A percentile compares a stretch with the other conserved stretches of the same genome.
Conservation (phyloP, 2,329 filamentous ascomycete species). For the Aspergillus fumigatus region DNA sequence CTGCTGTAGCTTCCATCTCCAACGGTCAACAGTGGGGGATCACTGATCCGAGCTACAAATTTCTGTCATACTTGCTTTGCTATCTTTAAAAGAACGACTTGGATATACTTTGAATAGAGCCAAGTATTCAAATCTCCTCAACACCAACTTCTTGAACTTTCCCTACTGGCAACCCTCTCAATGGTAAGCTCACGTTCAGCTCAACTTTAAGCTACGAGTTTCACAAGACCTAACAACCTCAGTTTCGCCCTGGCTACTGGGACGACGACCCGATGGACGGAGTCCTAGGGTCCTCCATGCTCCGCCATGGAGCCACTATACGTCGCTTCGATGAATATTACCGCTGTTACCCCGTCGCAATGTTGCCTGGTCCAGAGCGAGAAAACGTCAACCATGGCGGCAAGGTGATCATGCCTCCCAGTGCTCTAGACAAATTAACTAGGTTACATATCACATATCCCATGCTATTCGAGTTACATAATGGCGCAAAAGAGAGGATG, state of each 20-base stretch:
- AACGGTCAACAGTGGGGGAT: background rate
- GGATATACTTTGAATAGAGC: background rate
- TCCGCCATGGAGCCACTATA: constrained; percentile 46
- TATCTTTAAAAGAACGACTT: background rate
- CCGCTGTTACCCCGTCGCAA: constrained; percentile 89
- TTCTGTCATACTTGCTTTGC: background rate
- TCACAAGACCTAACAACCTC: constrained; percentile 13
- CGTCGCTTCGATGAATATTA: constrained; percentile 98
- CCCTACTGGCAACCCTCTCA: background rate
- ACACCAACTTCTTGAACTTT: background rate
- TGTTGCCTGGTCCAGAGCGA: constrained; percentile 86
- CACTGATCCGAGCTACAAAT: background rate
- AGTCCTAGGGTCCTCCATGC: constrained; percentile 52
- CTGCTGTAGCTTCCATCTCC: background rate
- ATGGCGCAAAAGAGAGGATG: constrained; percentile 71
- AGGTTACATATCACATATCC: constrained; percentile 95
- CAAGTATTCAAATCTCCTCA: background rate
- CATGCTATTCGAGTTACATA: constrained; percentile 92
- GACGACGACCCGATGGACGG: constrained; percentile 50
- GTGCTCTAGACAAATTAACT: constrained; percentile 93
- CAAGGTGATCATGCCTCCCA: constrained; percentile 96
- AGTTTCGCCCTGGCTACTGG: constrained; percentile 48
- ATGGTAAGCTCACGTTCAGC: constrained; percentile 22
- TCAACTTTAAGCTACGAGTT: background rate
- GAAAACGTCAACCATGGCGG: constrained; percentile 91